Evolutionary conservation across 2,329 filamentous ascomycete genomes (phyloP).

Genomic region (Cryphonectria radicalis): DNA sequence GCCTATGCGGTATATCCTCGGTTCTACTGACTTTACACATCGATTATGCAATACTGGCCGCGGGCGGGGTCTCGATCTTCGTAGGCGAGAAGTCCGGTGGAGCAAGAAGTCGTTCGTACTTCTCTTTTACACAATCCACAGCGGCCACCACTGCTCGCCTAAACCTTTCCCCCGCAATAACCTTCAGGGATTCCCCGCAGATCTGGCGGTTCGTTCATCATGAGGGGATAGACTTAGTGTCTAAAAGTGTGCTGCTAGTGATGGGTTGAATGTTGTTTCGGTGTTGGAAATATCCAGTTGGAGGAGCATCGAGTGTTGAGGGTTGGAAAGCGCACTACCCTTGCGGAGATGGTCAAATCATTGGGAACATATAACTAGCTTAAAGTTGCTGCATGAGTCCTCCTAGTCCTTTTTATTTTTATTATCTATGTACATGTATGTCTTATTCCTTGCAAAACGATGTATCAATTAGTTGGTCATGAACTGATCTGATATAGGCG

Average conservation of each 20-base stretch:
- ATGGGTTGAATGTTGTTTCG: neutral
- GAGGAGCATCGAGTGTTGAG: neutral
- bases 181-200: slow-evolving; percentile 9
- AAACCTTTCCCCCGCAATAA: neutral
- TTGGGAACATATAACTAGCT: neutral
- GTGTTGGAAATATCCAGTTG: neutral
- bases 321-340: neutral
- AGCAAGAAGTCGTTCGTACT: neutral
- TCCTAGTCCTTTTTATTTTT: neutral
- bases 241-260: neutral
- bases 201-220: neutral
- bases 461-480: neutral
- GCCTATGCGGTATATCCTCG: neutral
- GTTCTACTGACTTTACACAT: neutral
- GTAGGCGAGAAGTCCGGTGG: neutral
- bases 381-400: neutral
- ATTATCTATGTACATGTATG: neutral
- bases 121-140: neutral
- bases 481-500: neutral
- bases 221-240: neutral
- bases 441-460: neutral
- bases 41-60: neutral
- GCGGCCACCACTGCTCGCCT: neutral
- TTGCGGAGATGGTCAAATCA: neutral
- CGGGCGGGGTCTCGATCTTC: neutral